phyloP scores from a whole-genome alignment of 805 yeast species.

The Barnettozyma siamensis region DNA sequence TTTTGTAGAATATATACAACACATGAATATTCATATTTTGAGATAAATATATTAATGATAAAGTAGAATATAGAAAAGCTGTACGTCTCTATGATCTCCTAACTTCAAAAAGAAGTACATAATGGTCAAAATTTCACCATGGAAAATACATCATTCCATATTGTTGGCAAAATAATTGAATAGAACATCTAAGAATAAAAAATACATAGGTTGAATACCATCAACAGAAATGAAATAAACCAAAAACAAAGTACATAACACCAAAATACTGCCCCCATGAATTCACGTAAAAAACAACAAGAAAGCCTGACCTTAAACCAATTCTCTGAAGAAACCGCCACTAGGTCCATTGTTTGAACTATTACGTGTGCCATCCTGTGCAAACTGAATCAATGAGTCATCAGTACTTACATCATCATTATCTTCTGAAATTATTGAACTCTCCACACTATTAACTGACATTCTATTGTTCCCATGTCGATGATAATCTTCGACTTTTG shows the following conservation, averaged over 20 bases:
- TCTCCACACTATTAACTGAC: slow-evolving; percentile 18
- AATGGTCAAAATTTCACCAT: no score
- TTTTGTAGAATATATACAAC: no score
- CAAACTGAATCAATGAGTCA: slow-evolving; percentile 17
- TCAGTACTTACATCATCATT: slow-evolving; percentile 20
- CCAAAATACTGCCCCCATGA: no score
- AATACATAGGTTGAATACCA: neutral
- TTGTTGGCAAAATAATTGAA: no score
- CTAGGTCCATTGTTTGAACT: slow-evolving; percentile 1
- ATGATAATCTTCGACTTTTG: slow-evolving; percentile 9
- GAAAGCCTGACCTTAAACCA: slow-evolving; percentile 9
- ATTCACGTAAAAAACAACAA: no score
- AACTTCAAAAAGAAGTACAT: no score
- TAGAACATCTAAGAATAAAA: neutral
- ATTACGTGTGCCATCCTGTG: slow-evolving; percentile 2
- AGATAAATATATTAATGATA: no score
- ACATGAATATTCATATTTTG: no score
- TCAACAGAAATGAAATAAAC: neutral
- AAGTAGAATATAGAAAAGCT: no score
- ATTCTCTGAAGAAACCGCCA: slow-evolving; percentile 22
- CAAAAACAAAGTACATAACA: neutral
- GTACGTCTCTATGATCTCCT: no score
- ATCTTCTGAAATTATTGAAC: slow-evolving; percentile 22
- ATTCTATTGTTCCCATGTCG: slow-evolving; percentile 20
- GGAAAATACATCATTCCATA: no score